Conservation (phyloP, 495 filamentous ascomycete species). For the Xylaria castorea region DNA sequence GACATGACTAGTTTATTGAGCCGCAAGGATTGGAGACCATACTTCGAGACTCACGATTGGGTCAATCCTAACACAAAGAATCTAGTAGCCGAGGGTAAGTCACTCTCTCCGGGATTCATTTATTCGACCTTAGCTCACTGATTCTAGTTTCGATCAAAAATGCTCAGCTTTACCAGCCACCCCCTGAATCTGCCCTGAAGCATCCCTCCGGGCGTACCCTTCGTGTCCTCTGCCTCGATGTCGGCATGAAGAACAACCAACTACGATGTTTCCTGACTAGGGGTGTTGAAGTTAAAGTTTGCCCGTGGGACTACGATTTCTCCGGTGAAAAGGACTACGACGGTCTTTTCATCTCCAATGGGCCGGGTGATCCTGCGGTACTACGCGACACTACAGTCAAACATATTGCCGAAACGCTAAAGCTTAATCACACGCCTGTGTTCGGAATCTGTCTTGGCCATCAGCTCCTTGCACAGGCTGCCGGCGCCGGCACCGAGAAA, state of each 20-base stretch:
- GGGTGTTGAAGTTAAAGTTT: slow-evolving; percentile 93
- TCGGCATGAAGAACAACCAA: slow-evolving; percentile 98
- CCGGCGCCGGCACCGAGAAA: slow-evolving; percentile 86
- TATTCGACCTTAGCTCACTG: slow-evolving; percentile 15
- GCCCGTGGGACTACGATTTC: slow-evolving; percentile 96
- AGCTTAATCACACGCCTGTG: slow-evolving; percentile 79
- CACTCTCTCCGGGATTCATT: slow-evolving; percentile 33
- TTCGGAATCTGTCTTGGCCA: slow-evolving; percentile 98
- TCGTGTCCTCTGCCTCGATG: slow-evolving; percentile 90
- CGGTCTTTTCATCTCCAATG: slow-evolving; percentile 96
- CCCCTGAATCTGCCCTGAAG: slow-evolving; percentile 65
- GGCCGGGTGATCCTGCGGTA: slow-evolving; percentile 91
- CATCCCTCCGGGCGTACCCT: slow-evolving; percentile 86
- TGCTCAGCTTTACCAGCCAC: slow-evolving; percentile 81
- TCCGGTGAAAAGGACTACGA: slow-evolving; percentile 79
- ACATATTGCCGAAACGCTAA: slow-evolving; percentile 73
- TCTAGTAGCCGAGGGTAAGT: slow-evolving; percentile 90
- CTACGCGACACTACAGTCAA: slow-evolving; percentile 72
- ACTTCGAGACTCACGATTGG: slow-evolving; percentile 83
- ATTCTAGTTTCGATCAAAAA: slow-evolving; percentile 80
- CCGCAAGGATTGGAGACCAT: slow-evolving; percentile 63
- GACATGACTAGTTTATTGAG: slow-evolving; percentile 31
- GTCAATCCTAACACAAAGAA: slow-evolving; percentile 90
- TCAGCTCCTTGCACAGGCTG: slow-evolving; percentile 88
- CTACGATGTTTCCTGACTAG: slow-evolving; percentile 87